Conservation (phyloP, 805 yeast genomes). For the Pichia pseudocactophila region DNA sequence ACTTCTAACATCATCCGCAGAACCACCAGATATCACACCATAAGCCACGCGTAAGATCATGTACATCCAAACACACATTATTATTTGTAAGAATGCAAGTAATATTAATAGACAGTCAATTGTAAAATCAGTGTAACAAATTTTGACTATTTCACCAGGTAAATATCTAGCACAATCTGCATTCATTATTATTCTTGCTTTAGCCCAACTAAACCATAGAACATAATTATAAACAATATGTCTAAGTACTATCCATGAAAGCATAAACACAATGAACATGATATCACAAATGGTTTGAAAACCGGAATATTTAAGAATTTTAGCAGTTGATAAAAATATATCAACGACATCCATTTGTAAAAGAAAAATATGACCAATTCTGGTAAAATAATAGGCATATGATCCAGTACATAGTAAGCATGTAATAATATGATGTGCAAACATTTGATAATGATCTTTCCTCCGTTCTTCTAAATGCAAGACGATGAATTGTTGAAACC, state of each 20-base stretch:
- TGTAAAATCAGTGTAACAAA: constrained; percentile 43
- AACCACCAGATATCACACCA: constrained; percentile 59
- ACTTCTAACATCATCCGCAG: constrained; percentile 83
- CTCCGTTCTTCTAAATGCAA: constrained; percentile 70
- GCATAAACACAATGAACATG: constrained; percentile 57
- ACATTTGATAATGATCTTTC: constrained; percentile 81
- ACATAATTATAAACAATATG: constrained; percentile 68
- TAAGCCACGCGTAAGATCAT: constrained; percentile 62
- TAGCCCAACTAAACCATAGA: constrained; percentile 46
- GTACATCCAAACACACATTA: constrained; percentile 66
- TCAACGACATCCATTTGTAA: constrained; percentile 82
- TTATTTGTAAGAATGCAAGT: constrained; percentile 55
- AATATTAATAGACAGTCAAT: constrained; percentile 43
- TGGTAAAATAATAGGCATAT: constrained; percentile 60
- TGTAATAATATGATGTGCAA: constrained; percentile 81
- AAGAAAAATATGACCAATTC: constrained; percentile 72
- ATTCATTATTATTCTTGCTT: constrained; percentile 38
- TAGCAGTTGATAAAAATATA: constrained; percentile 60
- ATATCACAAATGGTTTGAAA: constrained; percentile 51
- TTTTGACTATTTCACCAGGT: constrained; percentile 15
- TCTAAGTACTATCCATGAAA: constrained; percentile 62
- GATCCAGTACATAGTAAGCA: constrained; percentile 59
- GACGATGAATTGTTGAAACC: constrained; percentile 75
- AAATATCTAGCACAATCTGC: constrained; percentile 30
- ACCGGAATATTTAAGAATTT: constrained; percentile 68